Evolutionary conservation across 2,329 filamentous ascomycete species (phyloP), one percentile per base, ranked within the genome.

Genomic region (Alternaria conjuncta): DNA sequence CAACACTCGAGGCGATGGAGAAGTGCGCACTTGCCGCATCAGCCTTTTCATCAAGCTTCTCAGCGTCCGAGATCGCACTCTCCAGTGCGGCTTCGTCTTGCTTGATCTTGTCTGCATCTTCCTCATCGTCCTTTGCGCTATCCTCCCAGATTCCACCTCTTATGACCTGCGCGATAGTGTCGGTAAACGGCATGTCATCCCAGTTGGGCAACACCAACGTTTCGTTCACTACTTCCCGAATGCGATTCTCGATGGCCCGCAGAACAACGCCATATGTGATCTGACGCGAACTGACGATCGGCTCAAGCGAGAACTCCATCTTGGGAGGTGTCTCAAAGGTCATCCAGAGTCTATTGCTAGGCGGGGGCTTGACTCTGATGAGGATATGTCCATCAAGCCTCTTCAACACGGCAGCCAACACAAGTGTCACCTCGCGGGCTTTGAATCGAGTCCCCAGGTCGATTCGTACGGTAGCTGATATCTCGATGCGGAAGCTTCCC

Each of bases 261-360:
- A 98, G 86, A 59, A 99, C 96, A 63, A 97, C 87, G 2, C 91
- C 92, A 79, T 97, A 98, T 0, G 96, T 98, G 68, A 99, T 97
- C 78, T 98, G 95, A 61, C 95, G 89, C 13, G 94, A 92, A 82
- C 94, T 97, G 55, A 99, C 94, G 70, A 99, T 94, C 4, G 96
- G 96, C 78, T 98, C 94, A 46, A 98, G 93, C n/a, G 89, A 89
- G 85, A 97, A 90, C 65, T 97, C 94, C 83, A 99, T 91, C 75
- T 95, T 94, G 18, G 96, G 96, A 86, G 94, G 92, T n/a, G 89
- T 89, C 77, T 96, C 92, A 76, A 99, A 99, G 1, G 94, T 91
- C 70, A 98, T 88, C 96, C 96, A 99, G n/a, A 97, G 80, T 44
- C 96, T 89, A 78, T 99, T 99, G 79, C 94, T 97, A 1, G 96